A percentile compares a stretch with the other conserved stretches of the same genome.
Evolutionary conservation across 2,329 filamentous ascomycete genomes (phyloP).

Genomic region (Phaeosphaeriaceae sp.): DNA sequence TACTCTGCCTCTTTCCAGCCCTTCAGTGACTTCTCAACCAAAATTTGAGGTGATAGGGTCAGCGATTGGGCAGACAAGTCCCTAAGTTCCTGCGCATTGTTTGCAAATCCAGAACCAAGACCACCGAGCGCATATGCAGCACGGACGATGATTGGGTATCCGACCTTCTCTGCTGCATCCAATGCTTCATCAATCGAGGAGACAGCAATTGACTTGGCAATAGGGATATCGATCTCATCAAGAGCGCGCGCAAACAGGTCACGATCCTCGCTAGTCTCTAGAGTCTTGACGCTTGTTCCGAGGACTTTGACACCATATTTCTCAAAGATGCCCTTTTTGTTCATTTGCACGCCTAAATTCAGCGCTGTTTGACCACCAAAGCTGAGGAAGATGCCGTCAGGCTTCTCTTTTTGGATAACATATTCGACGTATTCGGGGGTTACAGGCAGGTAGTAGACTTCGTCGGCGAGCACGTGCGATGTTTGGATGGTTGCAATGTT

Average conservation of each 20-base stretch:
- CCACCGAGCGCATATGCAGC: constrained; percentile 96
- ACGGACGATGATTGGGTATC: constrained; percentile 97
- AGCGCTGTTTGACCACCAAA: constrained; percentile 97
- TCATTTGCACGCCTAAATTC: constrained; percentile 96
- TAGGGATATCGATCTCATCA: constrained; percentile 96
- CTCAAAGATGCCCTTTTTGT: constrained; percentile 93
- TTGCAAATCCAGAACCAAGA: constrained; percentile 93
- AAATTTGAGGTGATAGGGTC: constrained; percentile 91
- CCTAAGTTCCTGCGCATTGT: constrained; percentile 90
- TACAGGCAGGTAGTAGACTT: constrained; percentile 97
- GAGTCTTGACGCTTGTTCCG: constrained; percentile 90
- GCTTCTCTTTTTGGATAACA: constrained; percentile 94
- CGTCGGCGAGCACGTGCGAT: constrained; percentile 92
- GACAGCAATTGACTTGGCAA: constrained; percentile 94
- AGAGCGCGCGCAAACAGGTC: constrained; percentile 95
- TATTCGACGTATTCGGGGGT: constrained; percentile 97
- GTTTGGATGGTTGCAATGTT: constrained; percentile 99
- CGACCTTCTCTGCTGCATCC: constrained; percentile 81
- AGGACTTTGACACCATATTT: constrained; percentile 95
- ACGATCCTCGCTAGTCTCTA: constrained; percentile 94
- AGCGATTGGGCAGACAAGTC: constrained; percentile 92
- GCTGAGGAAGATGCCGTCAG: constrained; percentile 95
- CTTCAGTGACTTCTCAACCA: constrained; percentile 98
- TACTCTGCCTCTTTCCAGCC: constrained; percentile 99
- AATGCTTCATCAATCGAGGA: constrained; percentile 90